Evolutionary conservation across 1,284 basidiomycete species (phyloP).

Genomic region (Pseudozyma tsukubaensis): DNA sequence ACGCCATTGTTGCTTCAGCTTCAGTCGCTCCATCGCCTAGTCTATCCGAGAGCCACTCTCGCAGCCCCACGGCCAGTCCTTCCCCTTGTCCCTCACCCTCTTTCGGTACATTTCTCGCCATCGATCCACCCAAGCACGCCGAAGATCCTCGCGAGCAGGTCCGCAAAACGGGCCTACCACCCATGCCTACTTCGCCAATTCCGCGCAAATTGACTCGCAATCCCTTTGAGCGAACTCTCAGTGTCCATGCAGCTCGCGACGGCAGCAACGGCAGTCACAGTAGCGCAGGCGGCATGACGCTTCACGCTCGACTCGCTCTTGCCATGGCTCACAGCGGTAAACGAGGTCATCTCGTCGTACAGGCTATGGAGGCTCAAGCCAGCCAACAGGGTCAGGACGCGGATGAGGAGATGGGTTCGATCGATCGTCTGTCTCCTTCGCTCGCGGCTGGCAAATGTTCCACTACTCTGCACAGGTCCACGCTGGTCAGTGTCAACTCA

Average conservation of each 20-base stretch:
- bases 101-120: background rate
- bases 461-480: slow-evolving; percentile 4
- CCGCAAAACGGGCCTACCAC: slow-evolving; percentile 21
- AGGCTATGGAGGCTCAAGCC: slow-evolving; percentile 5
- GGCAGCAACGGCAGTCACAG: slow-evolving; percentile 11
- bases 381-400: background rate
- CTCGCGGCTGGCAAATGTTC: background rate
- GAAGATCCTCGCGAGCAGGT: background rate
- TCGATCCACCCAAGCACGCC: background rate
- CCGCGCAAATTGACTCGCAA: slow-evolving; percentile 51
- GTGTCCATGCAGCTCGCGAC: slow-evolving; percentile 9
- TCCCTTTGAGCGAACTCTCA: slow-evolving; percentile 26
- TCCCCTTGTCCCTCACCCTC: slow-evolving; percentile 39
- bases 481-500: slow-evolving; percentile 12
- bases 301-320: slow-evolving; percentile 14
- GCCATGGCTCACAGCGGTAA: slow-evolving; percentile 9
- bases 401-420: slow-evolving; percentile 10
- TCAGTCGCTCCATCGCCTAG: slow-evolving; percentile 26
- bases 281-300: slow-evolving; percentile 2
- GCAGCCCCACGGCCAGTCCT: slow-evolving; percentile 38
- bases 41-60: slow-evolving; percentile 34
- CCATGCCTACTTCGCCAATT: slow-evolving; percentile 43
- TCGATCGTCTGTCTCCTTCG: background rate
- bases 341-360: background rate
- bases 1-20: slow-evolving; percentile 1